These are phyloP conservation scores for Neonectria punicea DNA, from an alignment of 2,329 filamentous ascomycete species.

Conservation along the genomic window DNA sequence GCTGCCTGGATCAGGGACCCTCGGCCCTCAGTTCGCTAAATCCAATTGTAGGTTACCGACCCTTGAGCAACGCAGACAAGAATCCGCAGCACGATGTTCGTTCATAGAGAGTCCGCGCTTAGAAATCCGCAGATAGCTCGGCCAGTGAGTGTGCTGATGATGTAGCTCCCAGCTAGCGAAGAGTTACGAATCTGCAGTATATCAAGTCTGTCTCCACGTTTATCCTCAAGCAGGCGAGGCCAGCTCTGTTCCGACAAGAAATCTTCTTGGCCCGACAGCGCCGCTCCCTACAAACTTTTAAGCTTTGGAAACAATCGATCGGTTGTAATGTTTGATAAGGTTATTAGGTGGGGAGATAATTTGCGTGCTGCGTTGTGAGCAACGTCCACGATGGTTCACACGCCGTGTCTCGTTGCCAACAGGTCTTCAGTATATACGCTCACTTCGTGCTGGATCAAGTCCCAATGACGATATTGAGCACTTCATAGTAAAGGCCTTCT, in stretches of 20 bases:
- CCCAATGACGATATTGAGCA: background rate
- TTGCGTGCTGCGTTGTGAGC: background rate
- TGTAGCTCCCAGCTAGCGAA: background rate
- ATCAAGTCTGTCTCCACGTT: background rate
- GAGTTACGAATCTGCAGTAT: background rate
- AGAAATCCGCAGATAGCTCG: background rate
- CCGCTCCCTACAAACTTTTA: background rate
- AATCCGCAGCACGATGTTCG: background rate
- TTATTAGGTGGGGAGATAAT: background rate
- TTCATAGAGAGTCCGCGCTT: background rate
- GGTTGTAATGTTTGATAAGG: no score
- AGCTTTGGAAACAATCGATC: no score
- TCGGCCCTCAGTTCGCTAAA: no score
- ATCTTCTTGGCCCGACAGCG: background rate
- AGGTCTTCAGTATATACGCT: background rate
- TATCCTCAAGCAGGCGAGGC: no score
- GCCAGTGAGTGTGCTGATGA: background rate
- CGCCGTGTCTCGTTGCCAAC: background rate
- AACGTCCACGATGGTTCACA: background rate
- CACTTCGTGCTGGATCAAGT: background rate
- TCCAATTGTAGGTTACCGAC: no score
- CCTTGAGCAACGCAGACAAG: background rate
- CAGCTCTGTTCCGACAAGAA: no score
- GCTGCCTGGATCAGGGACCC: no score
- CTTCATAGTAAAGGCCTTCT: background rate